These are phyloP conservation scores for Xylaria acuta DNA, from an alignment of 495 filamentous ascomycete genomes.

Conservation along the genomic window DNA sequence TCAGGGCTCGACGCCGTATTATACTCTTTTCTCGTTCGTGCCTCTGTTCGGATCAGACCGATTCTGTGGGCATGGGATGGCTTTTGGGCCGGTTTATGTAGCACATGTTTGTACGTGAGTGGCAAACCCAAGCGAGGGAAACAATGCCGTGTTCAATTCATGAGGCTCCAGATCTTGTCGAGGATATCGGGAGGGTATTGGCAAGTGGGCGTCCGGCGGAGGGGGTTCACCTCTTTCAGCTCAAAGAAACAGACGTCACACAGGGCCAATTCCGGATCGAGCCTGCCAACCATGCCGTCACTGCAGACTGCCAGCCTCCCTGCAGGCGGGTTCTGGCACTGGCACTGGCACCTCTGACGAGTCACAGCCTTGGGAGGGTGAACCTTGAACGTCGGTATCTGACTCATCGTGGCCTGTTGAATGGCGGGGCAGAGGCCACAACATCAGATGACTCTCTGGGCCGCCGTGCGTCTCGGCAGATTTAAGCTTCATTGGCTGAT, in stretches of 20 bases:
- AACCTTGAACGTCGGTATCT: not conserved
- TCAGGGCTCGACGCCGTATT: not conserved
- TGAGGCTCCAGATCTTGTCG: not conserved
- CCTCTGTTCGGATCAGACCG: not conserved
- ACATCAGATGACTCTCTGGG: slow-evolving; percentile 1
- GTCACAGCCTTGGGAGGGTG: not conserved
- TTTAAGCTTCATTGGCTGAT: not conserved
- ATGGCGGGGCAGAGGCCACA: not conserved
- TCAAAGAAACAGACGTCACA: slow-evolving; percentile 23
- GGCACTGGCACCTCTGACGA: not conserved
- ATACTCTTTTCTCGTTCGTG: not conserved
- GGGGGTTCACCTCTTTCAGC: not conserved
- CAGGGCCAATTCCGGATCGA: slow-evolving; percentile 15
- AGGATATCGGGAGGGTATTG: slow-evolving; percentile 10
- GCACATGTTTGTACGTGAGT: slow-evolving; percentile 2
- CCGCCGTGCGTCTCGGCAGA: not conserved
- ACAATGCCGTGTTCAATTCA: not conserved
- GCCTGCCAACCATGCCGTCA: slow-evolving; percentile 6
- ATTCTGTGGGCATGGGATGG: not conserved
- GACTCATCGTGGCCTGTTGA: slow-evolving; percentile 8
- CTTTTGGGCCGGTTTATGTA: not conserved
- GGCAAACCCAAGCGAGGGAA: not conserved
- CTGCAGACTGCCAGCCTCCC: not conserved
- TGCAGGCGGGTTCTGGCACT: not conserved
- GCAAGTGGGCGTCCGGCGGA: not conserved